Base-by-base conservation (phyloP, 352 stramenopile genomes). In the Pythium utonaiense region DNA sequence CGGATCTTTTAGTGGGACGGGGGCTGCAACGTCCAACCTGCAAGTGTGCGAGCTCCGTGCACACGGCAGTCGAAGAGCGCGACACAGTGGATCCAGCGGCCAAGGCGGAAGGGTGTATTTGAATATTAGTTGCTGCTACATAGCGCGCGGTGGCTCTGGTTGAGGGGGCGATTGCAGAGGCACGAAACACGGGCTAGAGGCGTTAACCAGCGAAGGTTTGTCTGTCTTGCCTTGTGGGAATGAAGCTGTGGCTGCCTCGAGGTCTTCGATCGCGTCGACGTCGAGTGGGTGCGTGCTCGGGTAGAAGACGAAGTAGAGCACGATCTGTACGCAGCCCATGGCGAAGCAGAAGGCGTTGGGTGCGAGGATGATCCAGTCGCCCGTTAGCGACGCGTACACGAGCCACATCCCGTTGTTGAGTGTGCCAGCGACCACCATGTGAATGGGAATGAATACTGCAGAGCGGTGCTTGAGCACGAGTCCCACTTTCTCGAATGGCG, bases 401-500 rank as follows among this genome's bases (percentile, higher is more conserved):
- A 64, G 48, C 57, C 57, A 64, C 57, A 57, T 64, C 36, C 34
- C 38, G 38, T 64, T 64, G 57, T 36, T 64, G 24, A 31, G n/a
- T 16, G 52, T 40, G 48, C 57, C 57, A 5, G 57, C 57, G 17
- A 57, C 57, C 34, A 64, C 57, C 57, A 64, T 64, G 57, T 64
- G 57, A 38, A 64, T 64, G 10, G 57, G 57, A 7, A 64, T 58
- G 57, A 64, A 64, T 12, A 58, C 57, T 7, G 31, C 57, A 10
- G 57, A 64, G 47, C 47, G 48, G 49, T 64, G 48, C 57, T 64
- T 64, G 38, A 64, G 57, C 36, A 64, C 57, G 19, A 52, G 57
- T 24, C 57, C 57, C n/a, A 64, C 56, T 51, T 64, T 64, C 57
- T 64, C 57, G 38, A 64, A 64, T 4, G 57, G 57, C 57, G 57